phyloP scores from a whole-genome alignment of 371 early-diverging fungal species.

The Fennellomyces sp. region DNA sequence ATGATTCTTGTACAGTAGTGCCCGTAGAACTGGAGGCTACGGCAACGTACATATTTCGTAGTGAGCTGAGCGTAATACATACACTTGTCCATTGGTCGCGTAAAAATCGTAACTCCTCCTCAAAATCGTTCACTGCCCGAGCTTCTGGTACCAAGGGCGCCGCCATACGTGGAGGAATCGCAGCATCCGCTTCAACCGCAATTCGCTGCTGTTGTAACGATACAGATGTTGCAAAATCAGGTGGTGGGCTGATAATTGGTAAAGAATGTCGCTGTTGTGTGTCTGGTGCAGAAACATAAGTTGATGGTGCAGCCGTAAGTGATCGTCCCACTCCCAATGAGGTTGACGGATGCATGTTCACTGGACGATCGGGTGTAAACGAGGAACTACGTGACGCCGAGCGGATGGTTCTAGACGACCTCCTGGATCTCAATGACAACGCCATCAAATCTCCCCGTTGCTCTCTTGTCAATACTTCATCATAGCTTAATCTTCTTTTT shows the following conservation, averaged over 20 bases:
- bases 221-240: slow-evolving; percentile 1
- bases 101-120: slow-evolving; percentile 11
- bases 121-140: neutral
- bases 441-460: neutral
- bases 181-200: neutral
- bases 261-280: neutral
- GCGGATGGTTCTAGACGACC: too few species aligned
- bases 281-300: too few species aligned
- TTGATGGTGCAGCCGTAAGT: too few species aligned
- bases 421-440: too few species aligned
- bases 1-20: too few species aligned
- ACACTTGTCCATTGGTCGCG: slow-evolving; percentile 16
- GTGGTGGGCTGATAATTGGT: neutral
- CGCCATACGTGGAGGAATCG: too few species aligned
- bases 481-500: neutral
- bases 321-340: too few species aligned
- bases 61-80: slow-evolving; percentile 12
- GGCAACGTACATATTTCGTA: slow-evolving; percentile 9
- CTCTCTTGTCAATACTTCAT: neutral
- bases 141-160: neutral
- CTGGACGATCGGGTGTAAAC: too few species aligned
- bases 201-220: neutral
- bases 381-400: too few species aligned
- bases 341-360: too few species aligned
- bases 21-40: neutral